Conservation (phyloP, 192 early-diverging fungal species). For the Rhizophagus prolifer region DNA sequence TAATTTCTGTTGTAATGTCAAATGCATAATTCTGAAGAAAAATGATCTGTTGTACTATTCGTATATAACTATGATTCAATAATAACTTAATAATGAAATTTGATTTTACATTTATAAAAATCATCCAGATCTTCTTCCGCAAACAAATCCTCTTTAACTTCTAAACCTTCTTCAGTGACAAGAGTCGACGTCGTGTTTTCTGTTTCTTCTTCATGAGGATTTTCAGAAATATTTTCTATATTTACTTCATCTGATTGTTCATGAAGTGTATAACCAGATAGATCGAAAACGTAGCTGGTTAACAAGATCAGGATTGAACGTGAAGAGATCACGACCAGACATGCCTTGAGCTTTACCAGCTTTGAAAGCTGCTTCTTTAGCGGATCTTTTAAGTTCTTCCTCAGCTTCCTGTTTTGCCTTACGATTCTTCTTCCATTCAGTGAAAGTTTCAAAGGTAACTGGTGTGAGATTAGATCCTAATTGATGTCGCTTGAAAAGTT, state of each 20-base stretch:
- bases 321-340: conserved; percentile 96
- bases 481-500: conserved; percentile 75
- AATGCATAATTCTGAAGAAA: too few species aligned
- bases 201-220: conserved; percentile 8
- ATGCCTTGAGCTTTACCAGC: conserved; percentile 89
- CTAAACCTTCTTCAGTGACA: conserved; percentile 29
- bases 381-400: conserved; percentile 61
- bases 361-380: conserved; percentile 80
- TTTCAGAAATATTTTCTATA: neutral
- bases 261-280: conserved; percentile 60
- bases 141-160: conserved; percentile 63
- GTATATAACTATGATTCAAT: too few species aligned
- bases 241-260: conserved; percentile 14
- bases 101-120: conserved; percentile 5
- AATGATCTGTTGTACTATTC: too few species aligned
- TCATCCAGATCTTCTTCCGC: conserved; percentile 64
- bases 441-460: conserved; percentile 91
- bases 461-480: conserved; percentile 90
- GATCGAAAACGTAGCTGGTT: conserved; percentile 74
- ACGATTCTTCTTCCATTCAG: conserved; percentile 90
- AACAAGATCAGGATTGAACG: conserved; percentile 92
- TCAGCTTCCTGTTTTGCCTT: conserved; percentile 69
- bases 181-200: conserved; percentile 11
- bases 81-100: too few species aligned
- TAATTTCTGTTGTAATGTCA: too few species aligned